Evolutionary conservation across 1,139 yeast species (phyloP).

Genomic region (Yamadazyma songkhlaensis): DNA sequence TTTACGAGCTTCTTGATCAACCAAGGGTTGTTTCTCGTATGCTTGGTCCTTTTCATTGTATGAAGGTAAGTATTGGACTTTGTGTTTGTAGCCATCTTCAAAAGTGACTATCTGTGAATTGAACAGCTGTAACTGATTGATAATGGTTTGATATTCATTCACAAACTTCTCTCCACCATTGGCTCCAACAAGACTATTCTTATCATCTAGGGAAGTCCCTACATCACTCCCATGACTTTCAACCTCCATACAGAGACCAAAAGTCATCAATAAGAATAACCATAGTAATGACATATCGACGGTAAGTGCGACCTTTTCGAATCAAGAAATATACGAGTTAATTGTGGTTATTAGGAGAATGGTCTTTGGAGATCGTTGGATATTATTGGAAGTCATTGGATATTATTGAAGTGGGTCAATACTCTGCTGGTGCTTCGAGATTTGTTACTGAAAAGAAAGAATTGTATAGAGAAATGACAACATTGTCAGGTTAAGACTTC

Average conservation of each 20-base stretch:
- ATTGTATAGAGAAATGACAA: too few relatives aligned
- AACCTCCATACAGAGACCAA: not conserved
- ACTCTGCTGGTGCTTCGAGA: too few relatives aligned
- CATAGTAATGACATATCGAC: too few relatives aligned
- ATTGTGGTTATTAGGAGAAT: too few relatives aligned
- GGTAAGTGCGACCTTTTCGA: too few relatives aligned
- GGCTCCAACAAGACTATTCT: not conserved
- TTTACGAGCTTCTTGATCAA: slow-evolving; percentile 3
- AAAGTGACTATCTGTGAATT: not conserved
- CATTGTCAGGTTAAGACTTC: too few relatives aligned
- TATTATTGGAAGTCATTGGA: too few relatives aligned
- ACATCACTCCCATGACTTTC: not conserved
- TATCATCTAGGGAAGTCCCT: not conserved
- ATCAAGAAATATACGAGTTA: too few relatives aligned
- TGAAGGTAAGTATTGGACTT: slow-evolving; percentile 6
- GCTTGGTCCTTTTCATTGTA: slow-evolving; percentile 2
- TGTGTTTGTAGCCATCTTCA: not conserved
- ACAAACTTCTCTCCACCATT: not conserved
- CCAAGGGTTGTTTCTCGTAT: slow-evolving; percentile 2
- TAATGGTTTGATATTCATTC: not conserved
- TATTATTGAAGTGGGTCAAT: too few relatives aligned
- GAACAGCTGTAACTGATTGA: not conserved
- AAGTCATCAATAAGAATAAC: not conserved
- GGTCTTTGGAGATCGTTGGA: too few relatives aligned
- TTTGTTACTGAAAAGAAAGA: too few relatives aligned